A percentile compares a stretch with the other conserved stretches of the same genome.
phyloP scores from a whole-genome alignment of 1,139 yeast genomes.

The Spathaspora sp. region DNA sequence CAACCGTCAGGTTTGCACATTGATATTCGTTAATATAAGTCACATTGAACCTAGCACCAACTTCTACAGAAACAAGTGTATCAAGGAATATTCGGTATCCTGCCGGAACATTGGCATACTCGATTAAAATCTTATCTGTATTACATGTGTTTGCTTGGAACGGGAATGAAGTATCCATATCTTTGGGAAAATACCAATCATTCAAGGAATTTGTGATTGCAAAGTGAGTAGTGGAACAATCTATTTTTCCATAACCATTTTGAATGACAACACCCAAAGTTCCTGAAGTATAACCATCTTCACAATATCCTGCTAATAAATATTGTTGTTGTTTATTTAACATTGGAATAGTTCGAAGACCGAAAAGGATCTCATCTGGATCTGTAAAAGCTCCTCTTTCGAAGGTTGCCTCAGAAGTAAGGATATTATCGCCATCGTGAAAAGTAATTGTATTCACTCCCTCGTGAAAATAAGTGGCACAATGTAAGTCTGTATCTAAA shows the following conservation, averaged over 20 bases:
- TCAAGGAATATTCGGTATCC: constrained; percentile 28
- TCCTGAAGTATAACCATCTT: constrained; percentile 21
- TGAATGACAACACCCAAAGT: constrained; percentile 17
- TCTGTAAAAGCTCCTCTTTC: constrained; percentile 3
- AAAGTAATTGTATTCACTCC: constrained; percentile 27
- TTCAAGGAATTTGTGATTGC: constrained; percentile 21
- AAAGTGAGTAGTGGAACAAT: constrained; percentile 20
- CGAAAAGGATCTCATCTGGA: constrained; percentile 5
- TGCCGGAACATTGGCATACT: constrained; percentile 23
- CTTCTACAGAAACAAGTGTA: constrained; percentile 8
- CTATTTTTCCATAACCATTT: constrained; percentile 10
- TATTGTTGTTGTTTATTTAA: constrained; percentile 14
- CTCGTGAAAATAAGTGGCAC: constrained; percentile 17
- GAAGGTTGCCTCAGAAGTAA: constrained; percentile 17
- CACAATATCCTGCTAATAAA: constrained; percentile 21
- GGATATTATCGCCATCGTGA: constrained; percentile 22
- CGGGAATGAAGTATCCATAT: constrained; percentile 7
- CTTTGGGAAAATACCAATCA: constrained; percentile 19
- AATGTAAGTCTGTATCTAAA: constrained; percentile 15
- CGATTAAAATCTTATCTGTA: constrained; percentile 9
- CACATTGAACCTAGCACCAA: constrained; percentile 1
- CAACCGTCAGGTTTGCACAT: constrained; percentile 10
- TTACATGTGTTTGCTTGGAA: constrained; percentile 18
- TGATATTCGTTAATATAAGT: constrained; percentile 14
- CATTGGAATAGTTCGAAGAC: constrained; percentile 14